phyloP scores from a whole-genome alignment of 108 stramenopile genomes.

The Nitzschia palea region DNA sequence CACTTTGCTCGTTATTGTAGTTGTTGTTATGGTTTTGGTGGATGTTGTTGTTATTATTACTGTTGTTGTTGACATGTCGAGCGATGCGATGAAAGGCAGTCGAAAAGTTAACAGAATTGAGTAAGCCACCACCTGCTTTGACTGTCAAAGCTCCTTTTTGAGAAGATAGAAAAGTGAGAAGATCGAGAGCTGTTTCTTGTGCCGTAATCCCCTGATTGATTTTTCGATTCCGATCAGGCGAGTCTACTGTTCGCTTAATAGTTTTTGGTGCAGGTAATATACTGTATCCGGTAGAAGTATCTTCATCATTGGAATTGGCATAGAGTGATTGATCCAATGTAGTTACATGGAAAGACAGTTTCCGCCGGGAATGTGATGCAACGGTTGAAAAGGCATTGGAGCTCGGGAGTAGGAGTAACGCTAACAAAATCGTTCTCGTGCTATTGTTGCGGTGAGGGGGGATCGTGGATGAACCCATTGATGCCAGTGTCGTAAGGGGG shows the following conservation, averaged over 20 bases:
- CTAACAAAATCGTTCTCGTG: background rate
- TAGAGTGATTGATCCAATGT: too few relatives aligned
- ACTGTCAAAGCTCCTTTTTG: slow-evolving; percentile 33
- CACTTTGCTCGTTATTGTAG: slow-evolving; percentile 2
- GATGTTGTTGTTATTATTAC: slow-evolving; percentile 18
- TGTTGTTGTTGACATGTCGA: slow-evolving; percentile 33
- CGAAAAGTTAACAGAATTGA: slow-evolving; percentile 81
- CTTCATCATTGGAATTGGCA: too few relatives aligned
- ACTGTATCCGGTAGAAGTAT: too few relatives aligned
- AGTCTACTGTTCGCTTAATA: background rate
- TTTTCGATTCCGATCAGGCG: slow-evolving; percentile 2
- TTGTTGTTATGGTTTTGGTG: slow-evolving; percentile 1
- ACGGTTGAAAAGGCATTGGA: too few relatives aligned
- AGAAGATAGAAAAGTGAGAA: slow-evolving; percentile 18
- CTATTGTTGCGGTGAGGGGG: too few relatives aligned
- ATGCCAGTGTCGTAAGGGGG: too few relatives aligned
- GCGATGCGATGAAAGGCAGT: slow-evolving; percentile 77
- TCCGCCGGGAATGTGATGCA: too few relatives aligned
- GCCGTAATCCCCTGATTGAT: slow-evolving; percentile 17
- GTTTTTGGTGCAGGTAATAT: background rate
- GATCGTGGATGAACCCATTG: too few relatives aligned
- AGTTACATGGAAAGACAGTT: too few relatives aligned
- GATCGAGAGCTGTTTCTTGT: slow-evolving; percentile 25
- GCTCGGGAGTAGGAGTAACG: background rate
- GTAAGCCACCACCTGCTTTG: slow-evolving; percentile 43